Evolutionary conservation across 2,329 filamentous ascomycete species (phyloP).

Genomic region (Neofusicoccum umdonicola): DNA sequence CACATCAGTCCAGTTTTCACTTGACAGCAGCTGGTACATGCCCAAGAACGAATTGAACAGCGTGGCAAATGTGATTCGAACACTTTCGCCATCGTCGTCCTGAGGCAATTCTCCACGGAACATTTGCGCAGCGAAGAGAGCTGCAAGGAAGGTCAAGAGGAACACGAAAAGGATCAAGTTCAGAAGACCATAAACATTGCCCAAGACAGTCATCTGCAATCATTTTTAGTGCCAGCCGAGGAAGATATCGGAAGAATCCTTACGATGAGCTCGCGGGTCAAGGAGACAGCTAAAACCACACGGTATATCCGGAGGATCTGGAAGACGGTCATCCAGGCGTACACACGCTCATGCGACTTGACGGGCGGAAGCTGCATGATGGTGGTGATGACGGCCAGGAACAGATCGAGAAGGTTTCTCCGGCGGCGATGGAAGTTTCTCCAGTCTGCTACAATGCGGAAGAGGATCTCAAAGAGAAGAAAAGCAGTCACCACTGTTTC

Average conservation of each 20-base stretch:
- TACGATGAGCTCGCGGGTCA: slow-evolving; percentile 82
- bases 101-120: slow-evolving; percentile 81
- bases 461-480: slow-evolving; percentile 75
- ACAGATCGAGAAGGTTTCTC: slow-evolving; percentile 77
- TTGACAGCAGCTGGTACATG: slow-evolving; percentile 96
- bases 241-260: slow-evolving; percentile 21
- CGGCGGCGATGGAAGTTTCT: slow-evolving; percentile 71
- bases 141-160: slow-evolving; percentile 86
- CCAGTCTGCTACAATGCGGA: slow-evolving; percentile 79
- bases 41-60: slow-evolving; percentile 96
- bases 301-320: slow-evolving; percentile 92
- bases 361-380: slow-evolving; percentile 85
- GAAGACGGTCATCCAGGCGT: slow-evolving; percentile 88
- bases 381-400: slow-evolving; percentile 75
- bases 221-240: slow-evolving; percentile 22
- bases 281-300: slow-evolving; percentile 81
- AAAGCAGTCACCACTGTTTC: slow-evolving; percentile 76
- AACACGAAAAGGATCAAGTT: slow-evolving; percentile 97
- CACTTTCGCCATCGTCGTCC: slow-evolving; percentile 61
- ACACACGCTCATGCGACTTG: slow-evolving; percentile 59
- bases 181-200: slow-evolving; percentile 86
- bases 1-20: slow-evolving; percentile 90
- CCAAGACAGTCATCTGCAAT: slow-evolving; percentile 67
- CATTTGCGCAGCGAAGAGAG: slow-evolving; percentile 89
- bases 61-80: slow-evolving; percentile 75